These are phyloP conservation scores for Eucalyptus albens DNA, from an alignment of 345 rosid genomes.

Conservation along the genomic window DNA sequence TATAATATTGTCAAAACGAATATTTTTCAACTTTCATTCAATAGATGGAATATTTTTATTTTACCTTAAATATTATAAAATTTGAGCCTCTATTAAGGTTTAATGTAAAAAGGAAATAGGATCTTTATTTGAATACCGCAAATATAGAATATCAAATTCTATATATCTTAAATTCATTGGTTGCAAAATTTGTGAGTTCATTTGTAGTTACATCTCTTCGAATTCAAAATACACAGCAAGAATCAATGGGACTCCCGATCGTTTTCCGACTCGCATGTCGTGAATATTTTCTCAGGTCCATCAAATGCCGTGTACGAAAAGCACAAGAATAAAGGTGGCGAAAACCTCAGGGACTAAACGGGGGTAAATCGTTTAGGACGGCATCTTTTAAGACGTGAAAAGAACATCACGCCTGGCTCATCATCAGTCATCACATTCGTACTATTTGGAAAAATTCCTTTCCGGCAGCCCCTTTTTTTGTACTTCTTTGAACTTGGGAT, in stretches of 20 bases:
- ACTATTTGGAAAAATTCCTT: neutral
- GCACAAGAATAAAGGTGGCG: neutral
- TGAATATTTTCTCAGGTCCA: neutral
- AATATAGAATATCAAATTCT: too few relatives aligned
- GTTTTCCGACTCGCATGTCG: neutral
- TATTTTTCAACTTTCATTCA: too few relatives aligned
- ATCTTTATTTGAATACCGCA: too few relatives aligned
- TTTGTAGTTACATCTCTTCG: neutral
- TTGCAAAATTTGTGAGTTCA: too few relatives aligned
- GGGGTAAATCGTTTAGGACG: neutral
- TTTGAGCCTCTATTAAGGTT: too few relatives aligned
- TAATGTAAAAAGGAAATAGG: too few relatives aligned
- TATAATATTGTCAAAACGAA: rapidly evolving
- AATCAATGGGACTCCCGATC: neutral
- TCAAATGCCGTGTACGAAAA: neutral
- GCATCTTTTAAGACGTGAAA: neutral
- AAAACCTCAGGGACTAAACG: neutral
- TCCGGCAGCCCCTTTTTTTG: neutral
- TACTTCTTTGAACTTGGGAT: neutral
- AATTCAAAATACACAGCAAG: neutral
- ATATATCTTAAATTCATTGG: too few relatives aligned
- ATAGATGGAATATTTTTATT: too few relatives aligned
- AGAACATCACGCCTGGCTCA: neutral
- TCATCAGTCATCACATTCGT: neutral
- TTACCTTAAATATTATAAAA: too few relatives aligned